Base-by-base conservation (phyloP, 169 alveolate species). In the Plasmodium inui region DNA sequence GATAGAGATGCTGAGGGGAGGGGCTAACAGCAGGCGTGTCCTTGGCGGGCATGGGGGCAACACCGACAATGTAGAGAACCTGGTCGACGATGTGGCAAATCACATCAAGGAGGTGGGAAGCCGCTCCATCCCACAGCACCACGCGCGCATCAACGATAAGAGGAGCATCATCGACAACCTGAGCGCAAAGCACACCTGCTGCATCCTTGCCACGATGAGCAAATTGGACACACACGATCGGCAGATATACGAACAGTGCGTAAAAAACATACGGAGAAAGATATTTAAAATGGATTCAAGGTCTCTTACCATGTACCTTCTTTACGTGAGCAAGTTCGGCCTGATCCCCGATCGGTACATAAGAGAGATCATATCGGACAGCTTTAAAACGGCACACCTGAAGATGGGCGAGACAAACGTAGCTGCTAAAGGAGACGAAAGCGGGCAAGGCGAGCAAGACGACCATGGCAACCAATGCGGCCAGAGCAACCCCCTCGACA, bases 261-360 rank as follows among this genome's bases (percentile, higher is more conserved):
- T 90, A 70, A 90, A 70, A 70, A 81, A 90, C 57, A 32, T 90
- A 41, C 81, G 72, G 71, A 90, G 81, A 30, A 90, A 90, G 81
- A 80, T 90, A 0, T 81, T 81, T 32, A 90, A 90, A 46, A 90
- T 90, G 30, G 57, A 90, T 28, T 7, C 73, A 3, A 90, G 83
- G 26, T 90, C 92, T 55, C 73, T 90, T 0, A 19, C 92, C 53
- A 90, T 90, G 70, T 90, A 90, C 73, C 34, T 90, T 1, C 41
- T 90, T 28, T 90, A 90, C 44, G 83, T 90, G 37, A 90, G 95
- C 55, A 90, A 81, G 70, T 90, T 81, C 34, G 83, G 83, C 19
- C 8, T 90, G 14, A 71, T 26, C 14, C 84, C 73, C 30, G 95
- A 90, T 46, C n/a, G 22, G 26, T 81, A 90, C 84, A 90, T 90